These are phyloP conservation scores for Pythium folliculosum DNA, from an alignment of 352 stramenopile species.

Conservation along the genomic window DNA sequence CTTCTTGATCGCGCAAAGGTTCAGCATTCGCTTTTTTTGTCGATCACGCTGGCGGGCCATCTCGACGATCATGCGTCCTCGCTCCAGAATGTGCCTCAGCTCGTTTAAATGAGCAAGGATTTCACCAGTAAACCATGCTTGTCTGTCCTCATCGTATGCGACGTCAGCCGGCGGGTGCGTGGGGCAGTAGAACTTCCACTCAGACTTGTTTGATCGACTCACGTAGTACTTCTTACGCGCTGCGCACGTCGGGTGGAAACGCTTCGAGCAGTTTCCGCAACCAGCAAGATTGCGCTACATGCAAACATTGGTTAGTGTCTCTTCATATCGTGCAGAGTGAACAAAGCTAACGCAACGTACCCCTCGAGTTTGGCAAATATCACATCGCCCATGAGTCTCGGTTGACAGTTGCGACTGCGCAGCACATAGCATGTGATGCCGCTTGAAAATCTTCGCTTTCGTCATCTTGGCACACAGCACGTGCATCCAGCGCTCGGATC, in stretches of 20 bases:
- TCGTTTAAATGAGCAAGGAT: constrained; percentile 76
- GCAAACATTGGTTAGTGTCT: not conserved
- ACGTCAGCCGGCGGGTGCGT: constrained; percentile 61
- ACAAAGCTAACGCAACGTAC: constrained; percentile 24
- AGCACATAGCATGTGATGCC: constrained; percentile 64
- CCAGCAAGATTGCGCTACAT: constrained; percentile 48
- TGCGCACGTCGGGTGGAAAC: constrained; percentile 77
- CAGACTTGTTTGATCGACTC: constrained; percentile 52
- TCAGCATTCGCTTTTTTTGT: constrained; percentile 80
- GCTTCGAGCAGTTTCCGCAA: constrained; percentile 61
- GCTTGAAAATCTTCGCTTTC: constrained; percentile 67
- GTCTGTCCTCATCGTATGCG: constrained; percentile 67
- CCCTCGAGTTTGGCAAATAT: constrained; percentile 53
- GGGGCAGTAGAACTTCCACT: constrained; percentile 84
- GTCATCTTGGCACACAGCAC: constrained; percentile 79
- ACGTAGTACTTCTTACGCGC: constrained; percentile 66
- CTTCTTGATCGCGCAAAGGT: constrained; percentile 54
- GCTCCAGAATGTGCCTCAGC: constrained; percentile 73
- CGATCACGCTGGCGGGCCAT: constrained; percentile 84
- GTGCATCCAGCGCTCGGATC: constrained; percentile 57
- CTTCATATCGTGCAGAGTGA: not conserved
- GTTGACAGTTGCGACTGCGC: constrained; percentile 25
- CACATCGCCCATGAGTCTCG: constrained; percentile 42
- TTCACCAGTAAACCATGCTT: constrained; percentile 80
- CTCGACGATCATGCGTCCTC: constrained; percentile 82